Base-by-base conservation (phyloP, 768 basidiomycete species). In the Lanmaoa rubissima region DNA sequence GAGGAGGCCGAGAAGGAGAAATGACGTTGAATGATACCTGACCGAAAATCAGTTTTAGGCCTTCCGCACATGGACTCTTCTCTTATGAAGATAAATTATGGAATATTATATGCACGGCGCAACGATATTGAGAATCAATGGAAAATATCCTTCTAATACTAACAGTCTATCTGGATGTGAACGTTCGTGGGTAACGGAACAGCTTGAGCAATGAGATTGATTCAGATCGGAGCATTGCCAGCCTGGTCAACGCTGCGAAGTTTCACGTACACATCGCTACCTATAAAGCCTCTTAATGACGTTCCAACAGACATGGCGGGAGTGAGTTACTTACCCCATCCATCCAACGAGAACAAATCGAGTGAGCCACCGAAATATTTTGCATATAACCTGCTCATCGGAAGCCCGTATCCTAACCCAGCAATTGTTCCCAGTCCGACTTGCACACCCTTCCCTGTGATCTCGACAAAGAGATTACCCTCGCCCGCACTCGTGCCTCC, bases 381-480 rank as follows among this genome's bases (percentile, higher is more conserved):
- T 16, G 87, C 84, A 63, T 90, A 89, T 47, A 90, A 69, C 54
- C 79, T 79, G 69, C 87, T 89, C 89, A 91, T 90, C 12, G 88
- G 89, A 51, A 91, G 73, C 1, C 93, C 93, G 61, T 94, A 95
- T 2, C 93, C 93, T 32, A 95, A 73, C 0, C 93, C 93, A 8
- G 93, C 92, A 55, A 95, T 89, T 4, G 91, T 92, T n/a, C 93
- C 93, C 65, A 94, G 75, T 14, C 90, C 90, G 10, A 83, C 85
- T 67, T 91, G 87, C 40, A 94, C 63, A 8, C 89, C 88, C 64
- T 87, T 86, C 0, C 83, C 82, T 3, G 89, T 85, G 24, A 94
- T 90, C 67, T 91, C 91, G 21, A 82, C 80, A 64, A 94, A 92
- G 36, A 94, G 67, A 62, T 82, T 81, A 2, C 74, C 78, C 46